Evolutionary conservation across 169 alveolate genomes (phyloP).

Genomic region (Plasmodium chabaudi): DNA sequence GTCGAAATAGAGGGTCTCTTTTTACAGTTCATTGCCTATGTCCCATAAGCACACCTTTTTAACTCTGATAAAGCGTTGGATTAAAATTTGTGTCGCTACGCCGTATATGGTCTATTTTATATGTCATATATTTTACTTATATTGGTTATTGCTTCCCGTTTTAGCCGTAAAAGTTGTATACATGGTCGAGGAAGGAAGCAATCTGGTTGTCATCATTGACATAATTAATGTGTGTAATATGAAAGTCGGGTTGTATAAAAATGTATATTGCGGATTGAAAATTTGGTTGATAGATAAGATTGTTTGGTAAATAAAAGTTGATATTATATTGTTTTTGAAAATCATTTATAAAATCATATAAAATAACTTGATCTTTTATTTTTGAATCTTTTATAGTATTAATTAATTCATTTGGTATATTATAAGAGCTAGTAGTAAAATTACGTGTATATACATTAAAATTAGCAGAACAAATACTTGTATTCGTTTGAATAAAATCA

Average conservation of each 20-base stretch:
- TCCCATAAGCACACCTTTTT: too few species aligned
- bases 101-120: too few species aligned
- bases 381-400: constrained; percentile 22
- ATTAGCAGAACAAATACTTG: not conserved
- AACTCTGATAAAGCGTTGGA: too few species aligned
- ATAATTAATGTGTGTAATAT: constrained; percentile 55
- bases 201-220: constrained; percentile 28
- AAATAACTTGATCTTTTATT: constrained; percentile 15
- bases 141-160: too few species aligned
- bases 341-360: constrained; percentile 42
- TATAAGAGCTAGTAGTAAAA: constrained; percentile 5
- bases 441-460: not conserved
- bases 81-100: too few species aligned
- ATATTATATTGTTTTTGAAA: constrained; percentile 41
- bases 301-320: constrained; percentile 12
- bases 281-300: not conserved
- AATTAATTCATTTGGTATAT: constrained; percentile 5
- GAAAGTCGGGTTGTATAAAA: constrained; percentile 44
- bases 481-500: constrained; percentile 2
- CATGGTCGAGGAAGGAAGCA: constrained; percentile 18
- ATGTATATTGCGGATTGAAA: constrained; percentile 45
- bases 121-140: too few species aligned
- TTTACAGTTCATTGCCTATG: too few species aligned
- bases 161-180: constrained; percentile 41
- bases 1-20: too few species aligned